Evolutionary conservation across 2,329 filamentous ascomycete species (phyloP).

Genomic region (Epichloe sp.): DNA sequence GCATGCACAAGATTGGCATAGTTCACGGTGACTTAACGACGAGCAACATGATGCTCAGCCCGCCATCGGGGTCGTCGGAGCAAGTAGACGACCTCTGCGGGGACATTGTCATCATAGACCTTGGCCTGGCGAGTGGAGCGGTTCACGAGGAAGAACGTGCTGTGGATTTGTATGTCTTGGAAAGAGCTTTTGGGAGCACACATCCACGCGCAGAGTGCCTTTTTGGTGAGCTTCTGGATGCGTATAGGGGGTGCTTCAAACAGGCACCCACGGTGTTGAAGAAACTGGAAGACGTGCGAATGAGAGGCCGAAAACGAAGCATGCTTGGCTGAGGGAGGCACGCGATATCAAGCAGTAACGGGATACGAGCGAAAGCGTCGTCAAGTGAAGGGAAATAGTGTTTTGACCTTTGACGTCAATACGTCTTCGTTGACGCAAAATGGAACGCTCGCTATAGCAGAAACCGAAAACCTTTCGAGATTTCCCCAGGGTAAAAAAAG

Average conservation of each 20-base stretch:
- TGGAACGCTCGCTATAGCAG: constrained; percentile 6
- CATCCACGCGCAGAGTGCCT: constrained; percentile 74
- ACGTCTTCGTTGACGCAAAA: neutral
- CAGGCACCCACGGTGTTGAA: constrained; percentile 62
- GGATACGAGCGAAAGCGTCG: too few relatives aligned
- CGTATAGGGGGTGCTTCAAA: constrained; percentile 64
- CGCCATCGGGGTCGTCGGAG: constrained; percentile 10
- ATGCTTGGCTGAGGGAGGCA: constrained; percentile 62
- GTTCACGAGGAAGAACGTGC: constrained; percentile 82
- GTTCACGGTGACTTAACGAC: constrained; percentile 95
- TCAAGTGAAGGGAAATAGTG: neutral
- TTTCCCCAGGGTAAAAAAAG: neutral
- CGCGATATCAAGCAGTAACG: too few relatives aligned
- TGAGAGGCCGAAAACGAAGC: constrained; percentile 90
- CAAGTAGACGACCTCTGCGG: constrained; percentile 36
- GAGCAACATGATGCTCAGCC: constrained; percentile 80
- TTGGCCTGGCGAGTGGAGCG: constrained; percentile 75
- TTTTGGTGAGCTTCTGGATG: constrained; percentile 59
- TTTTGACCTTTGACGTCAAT: neutral
- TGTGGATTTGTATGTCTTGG: constrained; percentile 90
- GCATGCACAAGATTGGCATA: constrained; percentile 70
- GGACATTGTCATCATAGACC: constrained; percentile 84
- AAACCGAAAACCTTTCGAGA: neutral
- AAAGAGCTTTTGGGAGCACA: constrained; percentile 87
- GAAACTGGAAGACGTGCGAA: constrained; percentile 79